phyloP scores from a whole-genome alignment of 768 basidiomycete species.

The Aureoboletus auriporus region DNA sequence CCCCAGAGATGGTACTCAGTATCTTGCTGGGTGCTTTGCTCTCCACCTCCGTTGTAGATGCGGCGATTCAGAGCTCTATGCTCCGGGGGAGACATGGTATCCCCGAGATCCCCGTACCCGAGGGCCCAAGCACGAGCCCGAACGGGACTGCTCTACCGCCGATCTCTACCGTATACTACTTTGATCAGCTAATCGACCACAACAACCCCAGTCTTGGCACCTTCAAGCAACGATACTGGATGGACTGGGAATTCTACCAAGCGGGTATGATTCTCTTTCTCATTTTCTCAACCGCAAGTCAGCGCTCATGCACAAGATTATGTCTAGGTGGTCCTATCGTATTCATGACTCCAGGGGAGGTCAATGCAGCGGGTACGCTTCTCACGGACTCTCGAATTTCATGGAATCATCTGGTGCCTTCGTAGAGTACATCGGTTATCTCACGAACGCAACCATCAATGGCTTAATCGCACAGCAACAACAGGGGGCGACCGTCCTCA shows the following conservation, averaged over 20 bases:
- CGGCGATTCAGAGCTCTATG: slow-evolving; percentile 19
- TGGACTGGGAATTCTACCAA: slow-evolving; percentile 64
- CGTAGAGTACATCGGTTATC: slow-evolving; percentile 41
- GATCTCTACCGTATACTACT: slow-evolving; percentile 26
- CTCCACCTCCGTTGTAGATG: slow-evolving; percentile 11
- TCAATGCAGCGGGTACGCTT: slow-evolving; percentile 41
- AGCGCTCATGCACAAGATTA: background rate
- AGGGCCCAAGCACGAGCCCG: slow-evolving; percentile 8
- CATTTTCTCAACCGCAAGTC: background rate
- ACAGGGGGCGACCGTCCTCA: slow-evolving; percentile 55
- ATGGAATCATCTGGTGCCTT: background rate
- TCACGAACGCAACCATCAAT: slow-evolving; percentile 61
- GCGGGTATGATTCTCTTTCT: slow-evolving; percentile 28
- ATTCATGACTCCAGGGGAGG: slow-evolving; percentile 58
- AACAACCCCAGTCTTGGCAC: slow-evolving; percentile 58
- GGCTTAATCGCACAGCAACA: slow-evolving; percentile 65
- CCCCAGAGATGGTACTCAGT: slow-evolving; percentile 9
- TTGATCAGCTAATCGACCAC: slow-evolving; percentile 40
- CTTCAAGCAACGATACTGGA: slow-evolving; percentile 76
- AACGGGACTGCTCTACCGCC: slow-evolving; percentile 27
- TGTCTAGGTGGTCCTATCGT: slow-evolving; percentile 24
- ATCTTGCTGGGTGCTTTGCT: slow-evolving; percentile 8
- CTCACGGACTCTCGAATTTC: background rate
- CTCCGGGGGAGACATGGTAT: slow-evolving; percentile 15
- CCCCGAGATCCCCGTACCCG: slow-evolving; percentile 9